phyloP scores from a whole-genome alignment of 176 grass and related monocot genomes.

The Elaeis guineensis region DNA sequence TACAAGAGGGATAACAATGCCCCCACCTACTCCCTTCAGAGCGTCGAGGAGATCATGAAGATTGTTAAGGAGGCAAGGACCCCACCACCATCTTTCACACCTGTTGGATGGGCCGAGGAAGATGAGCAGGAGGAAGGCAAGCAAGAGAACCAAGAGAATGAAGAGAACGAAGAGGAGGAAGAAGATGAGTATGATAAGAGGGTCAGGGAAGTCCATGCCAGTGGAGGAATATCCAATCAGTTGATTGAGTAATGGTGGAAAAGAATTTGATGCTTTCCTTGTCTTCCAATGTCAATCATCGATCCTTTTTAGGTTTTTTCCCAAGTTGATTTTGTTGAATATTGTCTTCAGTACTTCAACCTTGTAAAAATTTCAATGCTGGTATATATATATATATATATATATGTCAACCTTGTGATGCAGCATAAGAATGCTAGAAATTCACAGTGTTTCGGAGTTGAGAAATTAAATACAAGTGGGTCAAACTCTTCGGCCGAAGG shows the following conservation, averaged over 20 bases:
- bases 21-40: slow-evolving; percentile 63
- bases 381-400: too few relatives aligned
- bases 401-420: too few relatives aligned
- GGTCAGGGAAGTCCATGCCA: slow-evolving; percentile 61
- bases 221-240: slow-evolving; percentile 42
- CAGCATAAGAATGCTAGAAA: too few relatives aligned
- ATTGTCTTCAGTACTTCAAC: too few relatives aligned
- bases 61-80: slow-evolving; percentile 57
- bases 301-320: too few relatives aligned
- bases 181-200: slow-evolving; percentile 76
- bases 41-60: slow-evolving; percentile 71
- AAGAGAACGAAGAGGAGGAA: slow-evolving; percentile 28
- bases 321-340: too few relatives aligned
- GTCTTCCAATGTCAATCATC: too few relatives aligned
- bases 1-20: slow-evolving; percentile 57
- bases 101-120: slow-evolving; percentile 45
- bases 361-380: too few relatives aligned
- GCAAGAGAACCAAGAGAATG: slow-evolving; percentile 29
- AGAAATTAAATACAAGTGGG: too few relatives aligned
- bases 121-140: slow-evolving; percentile 54
- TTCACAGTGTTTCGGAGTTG: too few relatives aligned
- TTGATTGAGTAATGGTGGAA: slow-evolving; percentile 14
- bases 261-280: too few relatives aligned
- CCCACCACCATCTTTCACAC: slow-evolving; percentile 37
- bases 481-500: too few relatives aligned